Evolutionary conservation across 768 basidiomycete genomes (phyloP).

Genomic region (Rhizopogon vesiculosus): DNA sequence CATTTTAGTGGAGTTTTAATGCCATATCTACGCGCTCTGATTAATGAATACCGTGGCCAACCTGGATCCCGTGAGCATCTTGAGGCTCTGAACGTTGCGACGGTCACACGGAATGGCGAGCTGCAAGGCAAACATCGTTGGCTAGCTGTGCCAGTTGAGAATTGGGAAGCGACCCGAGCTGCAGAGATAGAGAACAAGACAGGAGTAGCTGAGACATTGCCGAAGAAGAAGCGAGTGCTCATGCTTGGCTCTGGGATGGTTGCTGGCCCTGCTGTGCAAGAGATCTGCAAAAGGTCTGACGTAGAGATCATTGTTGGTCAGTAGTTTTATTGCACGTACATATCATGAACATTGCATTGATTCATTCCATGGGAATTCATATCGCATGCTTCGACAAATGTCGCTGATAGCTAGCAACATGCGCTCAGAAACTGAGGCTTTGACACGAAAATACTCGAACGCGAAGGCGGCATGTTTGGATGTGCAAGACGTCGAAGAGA

Average conservation of each 20-base stretch:
- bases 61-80: slow-evolving; percentile 17
- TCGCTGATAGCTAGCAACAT: slow-evolving; percentile 65
- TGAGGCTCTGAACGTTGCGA: slow-evolving; percentile 61
- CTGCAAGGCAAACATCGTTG: slow-evolving; percentile 51
- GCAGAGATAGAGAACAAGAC: neutral
- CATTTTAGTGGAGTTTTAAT: slow-evolving; percentile 66
- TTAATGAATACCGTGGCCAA: slow-evolving; percentile 35
- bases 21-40: slow-evolving; percentile 62
- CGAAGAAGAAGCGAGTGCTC: slow-evolving; percentile 60
- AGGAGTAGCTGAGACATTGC: neutral
- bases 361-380: slow-evolving; percentile 9
- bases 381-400: slow-evolving; percentile 2
- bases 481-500: slow-evolving; percentile 41
- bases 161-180: slow-evolving; percentile 27
- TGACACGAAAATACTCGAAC: slow-evolving; percentile 41
- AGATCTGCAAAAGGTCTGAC: slow-evolving; percentile 58
- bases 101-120: slow-evolving; percentile 57
- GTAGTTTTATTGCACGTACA: slow-evolving; percentile 22
- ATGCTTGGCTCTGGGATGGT: slow-evolving; percentile 96
- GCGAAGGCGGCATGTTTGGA: slow-evolving; percentile 58
- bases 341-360: slow-evolving; percentile 9
- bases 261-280: slow-evolving; percentile 80
- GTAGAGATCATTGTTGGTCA: slow-evolving; percentile 74
- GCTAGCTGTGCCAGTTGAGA: slow-evolving; percentile 50
- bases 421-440: slow-evolving; percentile 46